Conservation (phyloP, 768 basidiomycete species). For the Lactarius hengduanensis region DNA sequence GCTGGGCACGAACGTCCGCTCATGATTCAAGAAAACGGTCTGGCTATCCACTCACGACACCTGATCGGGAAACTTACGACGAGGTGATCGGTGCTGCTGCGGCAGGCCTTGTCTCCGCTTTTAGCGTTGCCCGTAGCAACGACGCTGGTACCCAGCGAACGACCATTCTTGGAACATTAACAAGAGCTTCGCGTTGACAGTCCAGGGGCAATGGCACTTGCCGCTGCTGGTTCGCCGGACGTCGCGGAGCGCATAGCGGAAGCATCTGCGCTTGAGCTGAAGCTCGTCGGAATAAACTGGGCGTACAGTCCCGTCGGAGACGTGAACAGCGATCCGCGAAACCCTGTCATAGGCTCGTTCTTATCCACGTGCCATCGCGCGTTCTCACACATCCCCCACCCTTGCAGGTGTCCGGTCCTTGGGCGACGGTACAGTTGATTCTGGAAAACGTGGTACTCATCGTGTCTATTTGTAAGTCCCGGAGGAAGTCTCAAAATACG, state of each 20-base stretch:
- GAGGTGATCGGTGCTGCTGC: neutral
- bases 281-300: slow-evolving; percentile 67
- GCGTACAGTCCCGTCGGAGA: slow-evolving; percentile 68
- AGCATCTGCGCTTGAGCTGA: slow-evolving; percentile 56
- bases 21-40: slow-evolving; percentile 70
- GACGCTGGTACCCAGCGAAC: slow-evolving; percentile 52
- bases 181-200: slow-evolving; percentile 35
- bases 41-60: slow-evolving; percentile 27
- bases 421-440: slow-evolving; percentile 54
- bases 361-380: neutral
- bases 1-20: slow-evolving; percentile 59
- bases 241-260: slow-evolving; percentile 47
- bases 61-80: slow-evolving; percentile 1
- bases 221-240: slow-evolving; percentile 48
- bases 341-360: slow-evolving; percentile 66
- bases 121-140: slow-evolving; percentile 40
- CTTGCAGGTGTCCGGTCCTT: slow-evolving; percentile 63
- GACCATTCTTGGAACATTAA: neutral
- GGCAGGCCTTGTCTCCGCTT: slow-evolving; percentile 70
- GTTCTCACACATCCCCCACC: neutral
- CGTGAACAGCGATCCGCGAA: slow-evolving; percentile 65
- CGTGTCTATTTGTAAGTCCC: slow-evolving; percentile 46
- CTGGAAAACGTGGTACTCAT: neutral
- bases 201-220: slow-evolving; percentile 73
- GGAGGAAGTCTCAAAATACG: slow-evolving; percentile 48